Evolutionary conservation across 1,284 basidiomycete species (phyloP).

Genomic region (Rhizoctonia solani): DNA sequence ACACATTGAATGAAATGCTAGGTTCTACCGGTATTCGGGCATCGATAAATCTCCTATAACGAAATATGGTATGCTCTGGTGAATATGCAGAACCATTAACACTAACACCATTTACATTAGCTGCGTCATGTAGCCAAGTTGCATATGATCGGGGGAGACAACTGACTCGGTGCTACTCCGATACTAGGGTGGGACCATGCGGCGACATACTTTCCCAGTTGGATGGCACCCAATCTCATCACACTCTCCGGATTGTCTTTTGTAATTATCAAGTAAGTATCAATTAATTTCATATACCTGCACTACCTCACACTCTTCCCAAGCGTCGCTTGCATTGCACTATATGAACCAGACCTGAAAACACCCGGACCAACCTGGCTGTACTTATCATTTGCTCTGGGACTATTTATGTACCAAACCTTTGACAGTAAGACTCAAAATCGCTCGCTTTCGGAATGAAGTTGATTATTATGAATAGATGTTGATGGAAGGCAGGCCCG

Average conservation of each 20-base stretch:
- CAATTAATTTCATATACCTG: neutral
- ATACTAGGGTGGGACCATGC: conserved; percentile 41
- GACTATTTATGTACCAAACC: conserved; percentile 42
- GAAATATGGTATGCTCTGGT: conserved; percentile 39
- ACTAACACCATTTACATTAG: too few species aligned
- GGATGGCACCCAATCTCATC: conserved; percentile 42
- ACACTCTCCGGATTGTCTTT: conserved; percentile 40
- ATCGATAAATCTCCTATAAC: conserved; percentile 41
- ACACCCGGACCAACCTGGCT: conserved; percentile 40
- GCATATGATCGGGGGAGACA: too few species aligned
- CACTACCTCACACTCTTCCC: neutral
- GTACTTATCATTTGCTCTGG: conserved; percentile 40
- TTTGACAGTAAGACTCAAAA: conserved; percentile 40
- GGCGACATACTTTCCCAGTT: conserved; percentile 39
- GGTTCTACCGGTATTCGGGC: conserved; percentile 38
- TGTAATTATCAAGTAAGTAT: conserved; percentile 39
- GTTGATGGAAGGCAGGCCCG: conserved; percentile 42
- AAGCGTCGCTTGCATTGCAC: conserved; percentile 36
- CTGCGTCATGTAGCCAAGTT: too few species aligned
- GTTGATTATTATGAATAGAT: conserved; percentile 31
- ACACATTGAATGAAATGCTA: neutral
- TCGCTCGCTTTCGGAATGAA: neutral
- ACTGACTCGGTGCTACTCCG: too few species aligned
- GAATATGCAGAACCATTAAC: too few species aligned
- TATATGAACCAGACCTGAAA: conserved; percentile 38